Evolutionary conservation across 352 stramenopile species (phyloP).

Genomic region (Thraustotheca clavata): DNA sequence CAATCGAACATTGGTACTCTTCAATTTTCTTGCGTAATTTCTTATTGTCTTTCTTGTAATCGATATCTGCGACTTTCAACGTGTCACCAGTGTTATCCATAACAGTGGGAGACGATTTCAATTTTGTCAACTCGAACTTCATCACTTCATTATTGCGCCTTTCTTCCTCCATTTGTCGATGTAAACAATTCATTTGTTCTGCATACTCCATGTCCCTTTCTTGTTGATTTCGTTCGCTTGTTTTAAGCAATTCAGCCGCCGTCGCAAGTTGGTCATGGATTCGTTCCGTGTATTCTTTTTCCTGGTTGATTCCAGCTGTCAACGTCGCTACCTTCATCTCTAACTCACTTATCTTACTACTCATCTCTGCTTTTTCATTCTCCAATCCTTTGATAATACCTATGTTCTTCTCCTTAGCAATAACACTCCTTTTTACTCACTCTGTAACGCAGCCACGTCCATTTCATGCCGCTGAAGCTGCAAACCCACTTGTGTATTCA

Average conservation of each 20-base stretch:
- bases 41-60: conserved; percentile 27
- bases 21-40: conserved; percentile 20
- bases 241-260: conserved; percentile 44
- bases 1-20: conserved; percentile 14
- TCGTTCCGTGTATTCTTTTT: conserved; percentile 45
- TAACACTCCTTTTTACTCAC: conserved; percentile 18
- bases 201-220: conserved; percentile 19
- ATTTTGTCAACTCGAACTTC: conserved; percentile 12
- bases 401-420: not conserved
- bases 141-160: not conserved
- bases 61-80: not conserved
- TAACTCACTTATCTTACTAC: not conserved
- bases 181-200: not conserved
- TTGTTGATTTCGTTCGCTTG: conserved; percentile 24
- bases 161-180: conserved; percentile 25
- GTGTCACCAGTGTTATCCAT: not conserved
- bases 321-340: not conserved
- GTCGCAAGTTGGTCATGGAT: conserved; percentile 54
- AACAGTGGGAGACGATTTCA: not conserved
- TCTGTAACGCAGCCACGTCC: conserved; percentile 42
- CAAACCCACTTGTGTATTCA: conserved; percentile 59
- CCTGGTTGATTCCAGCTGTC: conserved; percentile 24
- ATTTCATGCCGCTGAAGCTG: conserved; percentile 61
- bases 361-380: conserved; percentile 13
- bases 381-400: conserved; percentile 11